Evolutionary conservation across 2,329 filamentous ascomycete genomes (phyloP), one percentile per base, ranked within the genome.

Genomic region (Celoporthe dispersa): DNA sequence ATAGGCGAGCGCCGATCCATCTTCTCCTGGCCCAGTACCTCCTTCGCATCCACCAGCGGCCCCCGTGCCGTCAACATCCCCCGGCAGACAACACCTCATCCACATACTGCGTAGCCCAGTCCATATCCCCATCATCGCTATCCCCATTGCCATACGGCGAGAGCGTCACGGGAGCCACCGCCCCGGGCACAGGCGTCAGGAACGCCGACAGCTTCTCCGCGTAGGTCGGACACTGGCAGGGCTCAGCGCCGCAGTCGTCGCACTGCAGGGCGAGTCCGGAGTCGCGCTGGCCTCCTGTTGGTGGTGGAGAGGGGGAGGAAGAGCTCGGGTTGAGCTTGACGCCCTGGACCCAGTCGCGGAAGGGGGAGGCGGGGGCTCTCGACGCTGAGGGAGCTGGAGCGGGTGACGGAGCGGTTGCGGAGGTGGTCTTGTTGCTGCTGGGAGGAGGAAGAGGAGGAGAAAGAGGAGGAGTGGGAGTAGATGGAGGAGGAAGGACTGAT

Each of bases 301-400:
- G 9, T 12, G 37, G 44, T 48, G 44, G 6, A 1, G 66, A 35
- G 1, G 55, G 7, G n/a, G 51, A 33, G n/a, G 25, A 5, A 2
- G 60, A 25, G 12, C 44, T 37, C 31, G 37, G 33, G 62, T 44
- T 72, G 62, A 66, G 64, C 35, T 68, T 70, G 44, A 70, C 62
- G 48, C 68, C 65, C 37, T 72, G 68, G 31, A 72, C 68, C 70
- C 70, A 72, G 55, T 72, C 70, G 39, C 63, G 69, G 63, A 72
- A 72, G 6, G 70, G 70, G 70, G 7, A 72, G 68, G 5, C 70
- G 70, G 1, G 70, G 70, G 41, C 70, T 72, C 62, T 72, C 70
- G 39, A 72, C 62, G 57, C 70, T 68, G 51, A 72, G 48, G 44
- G 57, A 70, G 62, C 68, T 72, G 35, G 70, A 67, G 33, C 70